Conservation (phyloP, 208 protist species). For the Leishmania guyanensis region DNA sequence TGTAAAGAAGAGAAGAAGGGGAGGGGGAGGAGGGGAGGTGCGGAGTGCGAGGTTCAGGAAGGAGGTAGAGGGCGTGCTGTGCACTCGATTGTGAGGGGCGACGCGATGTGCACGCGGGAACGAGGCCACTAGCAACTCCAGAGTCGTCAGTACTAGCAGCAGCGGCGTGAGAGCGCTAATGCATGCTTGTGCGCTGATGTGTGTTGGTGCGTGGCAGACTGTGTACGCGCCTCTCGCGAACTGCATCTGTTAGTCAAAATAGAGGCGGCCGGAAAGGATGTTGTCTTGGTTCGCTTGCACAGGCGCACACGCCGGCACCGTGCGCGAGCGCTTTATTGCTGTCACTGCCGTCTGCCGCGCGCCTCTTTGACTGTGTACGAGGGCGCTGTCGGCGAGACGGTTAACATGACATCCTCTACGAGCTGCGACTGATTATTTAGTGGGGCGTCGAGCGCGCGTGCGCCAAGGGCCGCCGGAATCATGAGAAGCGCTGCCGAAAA, state of each 20-base stretch:
- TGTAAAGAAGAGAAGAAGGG: not conserved
- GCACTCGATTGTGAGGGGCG: not conserved
- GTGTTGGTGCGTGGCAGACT: not conserved
- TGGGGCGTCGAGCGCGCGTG: slow-evolving; percentile 16
- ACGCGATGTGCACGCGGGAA: not conserved
- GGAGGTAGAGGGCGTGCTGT: not conserved
- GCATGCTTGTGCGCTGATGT: not conserved
- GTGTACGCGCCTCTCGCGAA: not conserved
- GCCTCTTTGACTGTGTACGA: not conserved
- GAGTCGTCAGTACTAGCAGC: not conserved
- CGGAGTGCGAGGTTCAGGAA: not conserved
- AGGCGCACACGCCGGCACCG: not conserved
- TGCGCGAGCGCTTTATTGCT: not conserved
- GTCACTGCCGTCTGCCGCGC: not conserved
- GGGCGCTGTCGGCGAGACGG: not conserved
- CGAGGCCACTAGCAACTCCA: not conserved
- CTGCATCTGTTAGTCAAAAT: not conserved
- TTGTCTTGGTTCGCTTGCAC: not conserved
- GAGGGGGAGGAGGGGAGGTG: not conserved
- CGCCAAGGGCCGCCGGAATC: slow-evolving; percentile 41
- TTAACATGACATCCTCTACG: not conserved
- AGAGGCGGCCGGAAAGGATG: not conserved
- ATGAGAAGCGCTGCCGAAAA: slow-evolving; percentile 33
- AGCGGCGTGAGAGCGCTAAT: not conserved
- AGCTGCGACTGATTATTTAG: not conserved